Conservation (phyloP, 805 yeast species). For the Priceomyces medius region DNA sequence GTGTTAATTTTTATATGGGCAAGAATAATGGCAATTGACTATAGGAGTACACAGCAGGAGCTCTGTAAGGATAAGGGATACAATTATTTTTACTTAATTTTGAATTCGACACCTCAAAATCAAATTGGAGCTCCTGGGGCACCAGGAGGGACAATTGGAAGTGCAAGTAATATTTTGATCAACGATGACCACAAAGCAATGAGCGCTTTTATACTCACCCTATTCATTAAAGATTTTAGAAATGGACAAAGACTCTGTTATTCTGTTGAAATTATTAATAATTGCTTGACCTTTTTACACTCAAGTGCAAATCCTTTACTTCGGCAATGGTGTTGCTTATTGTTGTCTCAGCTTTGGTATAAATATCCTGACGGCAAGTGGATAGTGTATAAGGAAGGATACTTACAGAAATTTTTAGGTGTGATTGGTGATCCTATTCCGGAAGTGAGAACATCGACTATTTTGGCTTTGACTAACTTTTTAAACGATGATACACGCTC, state of each 20-base stretch:
- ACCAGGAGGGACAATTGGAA: slow-evolving; percentile 23
- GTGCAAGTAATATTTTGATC: slow-evolving; percentile 33
- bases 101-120: slow-evolving; percentile 45
- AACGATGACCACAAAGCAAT: slow-evolving; percentile 89
- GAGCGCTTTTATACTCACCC: slow-evolving; percentile 86
- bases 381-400: slow-evolving; percentile 64
- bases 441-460: slow-evolving; percentile 85
- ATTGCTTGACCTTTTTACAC: slow-evolving; percentile 63
- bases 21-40: slow-evolving; percentile 93
- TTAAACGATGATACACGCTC: slow-evolving; percentile 41
- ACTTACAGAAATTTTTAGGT: slow-evolving; percentile 52
- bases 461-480: slow-evolving; percentile 70
- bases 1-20: slow-evolving; percentile 97
- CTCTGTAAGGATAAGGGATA: slow-evolving; percentile 88
- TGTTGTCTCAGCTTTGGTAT: slow-evolving; percentile 75
- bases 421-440: slow-evolving; percentile 87
- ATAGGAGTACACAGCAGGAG: slow-evolving; percentile 86
- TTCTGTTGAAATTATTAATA: slow-evolving; percentile 66
- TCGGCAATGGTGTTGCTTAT: slow-evolving; percentile 88
- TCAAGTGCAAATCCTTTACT: slow-evolving; percentile 79
- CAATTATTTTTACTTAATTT: slow-evolving; percentile 78
- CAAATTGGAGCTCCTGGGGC: slow-evolving; percentile 33
- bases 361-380: slow-evolving; percentile 72
- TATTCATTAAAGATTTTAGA: slow-evolving; percentile 77
- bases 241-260: slow-evolving; percentile 80